Evolutionary conservation across 1,284 basidiomycete genomes (phyloP).

Genomic region (Ustilago trichophora): DNA sequence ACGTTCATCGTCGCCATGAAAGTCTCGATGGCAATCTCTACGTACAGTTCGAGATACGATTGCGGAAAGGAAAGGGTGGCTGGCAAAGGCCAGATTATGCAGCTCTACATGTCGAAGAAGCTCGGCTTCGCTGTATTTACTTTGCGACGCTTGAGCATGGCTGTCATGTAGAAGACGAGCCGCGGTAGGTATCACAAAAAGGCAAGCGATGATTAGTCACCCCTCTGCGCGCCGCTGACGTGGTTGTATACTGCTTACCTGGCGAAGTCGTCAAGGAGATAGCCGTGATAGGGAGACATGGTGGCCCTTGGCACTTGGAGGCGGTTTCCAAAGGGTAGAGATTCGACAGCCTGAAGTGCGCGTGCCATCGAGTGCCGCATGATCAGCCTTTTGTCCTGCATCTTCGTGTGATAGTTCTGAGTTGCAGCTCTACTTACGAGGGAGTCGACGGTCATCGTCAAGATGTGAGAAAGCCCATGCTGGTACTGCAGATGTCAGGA

Average conservation of each 20-base stretch:
- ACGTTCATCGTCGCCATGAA: too few species aligned
- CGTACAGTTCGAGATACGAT: background rate
- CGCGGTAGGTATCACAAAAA: too few species aligned
- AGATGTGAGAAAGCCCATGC: slow-evolving; percentile 26
- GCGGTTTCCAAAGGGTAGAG: slow-evolving; percentile 6
- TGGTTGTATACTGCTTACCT: slow-evolving; percentile 6
- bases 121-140: background rate
- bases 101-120: slow-evolving; percentile 1
- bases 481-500: slow-evolving; percentile 2
- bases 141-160: background rate
- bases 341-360: background rate
- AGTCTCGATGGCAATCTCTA: too few species aligned
- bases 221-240: too few species aligned
- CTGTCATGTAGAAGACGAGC: too few species aligned
- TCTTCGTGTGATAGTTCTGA: too few species aligned
- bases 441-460: slow-evolving; percentile 3
- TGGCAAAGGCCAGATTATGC: slow-evolving; percentile 16
- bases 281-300: background rate
- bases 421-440: too few species aligned
- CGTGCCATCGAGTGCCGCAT: too few species aligned
- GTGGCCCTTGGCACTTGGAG: slow-evolving; percentile 2
- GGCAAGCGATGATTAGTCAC: too few species aligned
- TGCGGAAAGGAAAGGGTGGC: slow-evolving; percentile 30
- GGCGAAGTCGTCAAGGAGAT: background rate
- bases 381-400: too few species aligned